phyloP scores from a whole-genome alignment of 805 yeast species.

The Pichia nanzhaoensis region DNA sequence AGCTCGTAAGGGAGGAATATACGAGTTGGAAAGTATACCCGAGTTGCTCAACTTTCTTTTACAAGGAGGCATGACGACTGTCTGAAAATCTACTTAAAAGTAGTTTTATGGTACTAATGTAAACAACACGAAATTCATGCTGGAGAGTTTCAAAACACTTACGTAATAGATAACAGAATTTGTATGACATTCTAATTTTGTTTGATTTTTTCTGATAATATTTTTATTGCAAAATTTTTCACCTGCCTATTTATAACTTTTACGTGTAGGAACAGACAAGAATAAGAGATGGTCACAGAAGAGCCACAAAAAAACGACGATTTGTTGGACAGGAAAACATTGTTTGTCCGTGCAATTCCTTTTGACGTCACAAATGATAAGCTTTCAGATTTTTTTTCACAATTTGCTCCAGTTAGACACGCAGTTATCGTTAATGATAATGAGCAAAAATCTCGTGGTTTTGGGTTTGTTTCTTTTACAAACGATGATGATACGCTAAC shows the following conservation, averaged over 20 bases:
- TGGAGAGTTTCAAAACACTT: too few relatives aligned
- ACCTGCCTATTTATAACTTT: background rate
- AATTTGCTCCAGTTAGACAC: conserved; percentile 91
- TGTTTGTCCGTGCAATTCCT: conserved; percentile 86
- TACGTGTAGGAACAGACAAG: background rate
- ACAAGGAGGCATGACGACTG: background rate
- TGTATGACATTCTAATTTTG: background rate
- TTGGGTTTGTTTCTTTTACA: conserved; percentile 90
- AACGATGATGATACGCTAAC: conserved; percentile 74
- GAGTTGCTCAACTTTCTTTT: conserved; percentile 7
- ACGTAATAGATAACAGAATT: background rate
- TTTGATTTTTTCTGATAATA: background rate
- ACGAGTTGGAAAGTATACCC: conserved; percentile 31
- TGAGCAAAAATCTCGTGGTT: conserved; percentile 77
- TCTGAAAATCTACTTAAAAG: background rate
- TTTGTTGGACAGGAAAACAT: conserved; percentile 49
- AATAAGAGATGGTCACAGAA: background rate
- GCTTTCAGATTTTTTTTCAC: conserved; percentile 78
- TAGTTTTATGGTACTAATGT: background rate
- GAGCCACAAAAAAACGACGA: conserved; percentile 15
- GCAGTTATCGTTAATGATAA: conserved; percentile 83
- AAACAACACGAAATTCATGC: background rate
- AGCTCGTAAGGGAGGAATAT: conserved; percentile 27
- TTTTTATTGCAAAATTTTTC: too few relatives aligned
- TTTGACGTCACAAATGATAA: conserved; percentile 73